Evolutionary conservation across 2,329 filamentous ascomycete genomes (phyloP).

Genomic region (Beauveria sp.): DNA sequence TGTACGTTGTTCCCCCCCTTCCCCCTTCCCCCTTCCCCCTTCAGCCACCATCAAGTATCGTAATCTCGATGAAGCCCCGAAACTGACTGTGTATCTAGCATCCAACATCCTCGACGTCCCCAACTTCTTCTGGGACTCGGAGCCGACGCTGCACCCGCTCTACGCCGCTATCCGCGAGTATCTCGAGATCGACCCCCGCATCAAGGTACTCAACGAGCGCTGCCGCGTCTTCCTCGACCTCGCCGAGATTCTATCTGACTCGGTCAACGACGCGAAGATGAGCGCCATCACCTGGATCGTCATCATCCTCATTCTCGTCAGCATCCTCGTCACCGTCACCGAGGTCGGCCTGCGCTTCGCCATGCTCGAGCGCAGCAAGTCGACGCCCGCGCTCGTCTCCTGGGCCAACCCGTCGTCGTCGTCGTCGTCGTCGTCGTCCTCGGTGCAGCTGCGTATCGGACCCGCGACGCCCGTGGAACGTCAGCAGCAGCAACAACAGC

Average conservation of each 20-base stretch:
- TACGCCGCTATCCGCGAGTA: conserved; percentile 95
- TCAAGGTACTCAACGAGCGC: conserved; percentile 93
- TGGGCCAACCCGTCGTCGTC: neutral
- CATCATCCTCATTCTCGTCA: conserved; percentile 85
- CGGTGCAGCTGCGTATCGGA: neutral
- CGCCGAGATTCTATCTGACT: conserved; percentile 88
- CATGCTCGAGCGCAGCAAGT: conserved; percentile 44
- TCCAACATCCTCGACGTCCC: conserved; percentile 94
- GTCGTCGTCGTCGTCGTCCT: neutral
- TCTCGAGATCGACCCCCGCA: conserved; percentile 91
- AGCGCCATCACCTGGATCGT: conserved; percentile 96
- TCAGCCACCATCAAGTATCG: neutral
- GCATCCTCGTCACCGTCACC: conserved; percentile 81
- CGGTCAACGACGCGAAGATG: conserved; percentile 90
- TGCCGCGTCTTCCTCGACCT: conserved; percentile 95
- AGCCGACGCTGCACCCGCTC: conserved; percentile 88
- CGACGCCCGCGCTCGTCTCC: conserved; percentile 2
- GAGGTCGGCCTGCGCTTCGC: conserved; percentile 84
- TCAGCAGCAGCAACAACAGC: neutral
- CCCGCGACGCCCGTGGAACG: neutral
- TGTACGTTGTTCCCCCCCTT: too few species aligned
- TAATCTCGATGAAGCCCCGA: neutral
- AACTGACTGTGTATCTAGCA: conserved; percentile 41
- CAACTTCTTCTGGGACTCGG: conserved; percentile 97
- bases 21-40: conserved; percentile 18